Base-by-base conservation (phyloP, 352 stramenopile genomes). In the Hyaloperonospora arabidopsidis region DNA sequence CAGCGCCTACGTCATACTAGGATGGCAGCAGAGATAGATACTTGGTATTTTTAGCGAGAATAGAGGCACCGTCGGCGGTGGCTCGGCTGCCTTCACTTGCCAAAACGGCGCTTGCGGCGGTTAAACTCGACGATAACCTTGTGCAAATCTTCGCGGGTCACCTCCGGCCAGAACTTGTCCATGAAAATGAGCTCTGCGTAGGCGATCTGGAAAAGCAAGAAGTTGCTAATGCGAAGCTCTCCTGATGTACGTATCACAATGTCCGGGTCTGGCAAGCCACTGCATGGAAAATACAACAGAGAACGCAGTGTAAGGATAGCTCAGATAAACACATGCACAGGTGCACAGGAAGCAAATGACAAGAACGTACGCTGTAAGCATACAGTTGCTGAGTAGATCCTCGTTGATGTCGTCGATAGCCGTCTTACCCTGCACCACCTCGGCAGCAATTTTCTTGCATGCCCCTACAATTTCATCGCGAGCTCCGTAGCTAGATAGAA, bases 161-260 rank as follows among this genome's bases (percentile, higher is more conserved):
- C 83, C 66, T 98, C 94, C 15, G 95, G 95, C 95, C 95, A 98
- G 17, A 89, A 79, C 63, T 98, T 98, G 60, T 96, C 74, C 29
- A 93, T 77, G 65, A 98, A 96, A 64, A 95, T 93, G 14, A 98
- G 68, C 72, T 98, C 93, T 35, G 91, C 62, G 74, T 98, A 98
- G 5, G 93, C 93, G 40, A 87, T 79, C 65, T 98, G 92, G 76
- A 89, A 98, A 1, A 98, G 68, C 45, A 98, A 58, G 63, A 98
- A 98, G 71, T 98, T 98, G 67, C 86, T 97, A 41, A 98, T 73
- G 38, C 95, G 87, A 54, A 79, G 63, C 61, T 98, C 95, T 12
- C 95, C 95, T 38, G 89, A 96, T 5, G 94, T 98, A 23, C 95
- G 87, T 49, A 98, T 77, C 22, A 98, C 61, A 17, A 98, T 69